Evolutionary conservation across 768 basidiomycete species (phyloP), one percentile per base, ranked within the genome.

Genomic region (Mycena latifolia): DNA sequence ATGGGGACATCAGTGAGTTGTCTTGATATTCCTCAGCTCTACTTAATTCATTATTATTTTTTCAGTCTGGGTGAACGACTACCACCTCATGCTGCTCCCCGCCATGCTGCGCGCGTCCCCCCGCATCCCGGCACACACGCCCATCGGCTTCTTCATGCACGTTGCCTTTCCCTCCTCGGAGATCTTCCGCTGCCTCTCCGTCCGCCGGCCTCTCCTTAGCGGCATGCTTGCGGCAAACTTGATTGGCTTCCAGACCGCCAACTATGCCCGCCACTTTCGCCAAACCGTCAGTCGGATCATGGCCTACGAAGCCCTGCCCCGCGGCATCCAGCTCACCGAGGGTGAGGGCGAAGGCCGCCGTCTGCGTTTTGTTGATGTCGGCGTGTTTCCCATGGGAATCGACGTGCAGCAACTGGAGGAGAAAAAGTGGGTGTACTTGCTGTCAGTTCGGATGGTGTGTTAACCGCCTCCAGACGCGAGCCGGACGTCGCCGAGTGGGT

Each of bases 161-260:
- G 95, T 96, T 61, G 94, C 97, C 3, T 98, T 98, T 81, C 97
- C 96, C 4, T 92, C 90, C 45, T 95, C 93, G 28, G 97, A 99
- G 78, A 96, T 98, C 71, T 98, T 98, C 85, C 86, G 96, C 10
- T 97, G 95, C 77, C 83, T 98, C 31, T 90, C 92, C 5, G 89
- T 93, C 5, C 86, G 92, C 55, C 86, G 90, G 68, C 86, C 91
- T 25, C 85, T 98, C 25, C 82, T 99, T 27, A 85, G 89, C 35
- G 97, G 97, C 20, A 82, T 99, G 74, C 92, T 99, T n/a, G 95
- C 84, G 17, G 94, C 96, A 28, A 95, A 98, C 79, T 86, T 97
- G 47, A 89, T 98, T 33, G 95, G 94, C 3, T 98, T 98, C 85
- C 95, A 96, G 77, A 94, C 92, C 0, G 89, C 91, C 22, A 92